These are phyloP conservation scores for Amylocystis lapponica DNA, from an alignment of 768 basidiomycete species.

Conservation along the genomic window DNA sequence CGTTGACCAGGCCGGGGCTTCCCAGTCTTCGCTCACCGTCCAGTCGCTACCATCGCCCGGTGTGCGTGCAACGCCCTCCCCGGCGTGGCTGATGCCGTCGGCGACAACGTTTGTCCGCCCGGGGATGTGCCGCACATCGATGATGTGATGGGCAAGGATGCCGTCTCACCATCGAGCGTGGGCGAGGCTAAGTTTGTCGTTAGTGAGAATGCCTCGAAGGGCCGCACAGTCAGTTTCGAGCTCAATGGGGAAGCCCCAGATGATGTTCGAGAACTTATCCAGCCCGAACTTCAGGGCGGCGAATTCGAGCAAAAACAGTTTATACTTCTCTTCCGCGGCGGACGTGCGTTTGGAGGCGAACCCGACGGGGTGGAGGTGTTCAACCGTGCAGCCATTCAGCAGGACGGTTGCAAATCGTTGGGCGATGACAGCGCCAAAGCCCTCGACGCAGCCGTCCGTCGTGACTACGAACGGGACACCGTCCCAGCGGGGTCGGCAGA, in stretches of 20 bases:
- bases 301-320: conserved; percentile 31
- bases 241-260: conserved; percentile 24
- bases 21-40: conserved; percentile 25
- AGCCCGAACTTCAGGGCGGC: conserved; percentile 29
- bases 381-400: conserved; percentile 15
- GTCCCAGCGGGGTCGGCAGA: conserved; percentile 26
- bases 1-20: conserved; percentile 12
- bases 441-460: conserved; percentile 28
- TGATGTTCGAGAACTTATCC: conserved; percentile 13
- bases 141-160: conserved; percentile 22
- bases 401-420: conserved; percentile 18
- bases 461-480: conserved; percentile 32
- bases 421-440: conserved; percentile 27
- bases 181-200: conserved; percentile 21
- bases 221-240: conserved; percentile 34
- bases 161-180: conserved; percentile 32
- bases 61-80: conserved; percentile 2
- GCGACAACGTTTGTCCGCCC: conserved; percentile 17
- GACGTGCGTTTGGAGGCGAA: conserved; percentile 33
- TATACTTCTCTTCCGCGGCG: conserved; percentile 23
- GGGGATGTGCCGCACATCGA: conserved; percentile 16
- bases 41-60: conserved; percentile 14
- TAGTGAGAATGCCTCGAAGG: conserved; percentile 25
- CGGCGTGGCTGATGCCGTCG: conserved; percentile 21
- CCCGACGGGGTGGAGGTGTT: conserved; percentile 23